Evolutionary conservation across 768 basidiomycete genomes (phyloP), one percentile per base, ranked within the genome.

Genomic region (Suillus cothurnatus): DNA sequence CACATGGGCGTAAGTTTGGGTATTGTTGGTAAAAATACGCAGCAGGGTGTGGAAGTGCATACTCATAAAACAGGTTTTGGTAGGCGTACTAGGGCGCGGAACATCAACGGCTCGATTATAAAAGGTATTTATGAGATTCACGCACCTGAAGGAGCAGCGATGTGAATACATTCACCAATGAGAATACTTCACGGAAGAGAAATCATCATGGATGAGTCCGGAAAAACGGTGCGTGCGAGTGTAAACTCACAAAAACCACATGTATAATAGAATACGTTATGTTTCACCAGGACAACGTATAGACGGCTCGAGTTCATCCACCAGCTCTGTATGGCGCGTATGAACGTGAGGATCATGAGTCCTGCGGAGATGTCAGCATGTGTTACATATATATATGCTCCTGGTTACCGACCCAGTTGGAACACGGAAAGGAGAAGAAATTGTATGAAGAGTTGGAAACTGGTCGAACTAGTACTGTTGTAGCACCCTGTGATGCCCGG

Each of bases 401-500:
- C 36, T 55, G 21, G 12, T 17, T 0, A 58, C 57, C 17, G 6
- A 28, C 57, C 57, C 9, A 58, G 15, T 39, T 26, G 4, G 15
- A 58, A 26, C 11, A 11, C 23, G 6, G 23, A 36, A 14, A 58
- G 17, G 6, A 58, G 38, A 28, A 58, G 17, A 58, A 28, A 58
- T 3, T 36, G 38, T 39, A 58, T 12, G 26, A 39, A 58, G 57
- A 39, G 38, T 17, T 12, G 5, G 23, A 12, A 5, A 26, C 23
- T 28, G 0, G 5, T 17, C 4, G 23, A 5, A 17, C 57, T 39
- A n/a, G n/a, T n/a, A n/a, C 11, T 19, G 38, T n/a, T n/a, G 57
- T 39, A 58, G 57, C 57, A 58, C 9, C 57, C 57, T 58, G 57
- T 58, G 17, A 58, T 58, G 7, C 56, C 15, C 15, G 56, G 56